phyloP scores from a whole-genome alignment of 257 asterid genomes.

The Echium plantagineum region DNA sequence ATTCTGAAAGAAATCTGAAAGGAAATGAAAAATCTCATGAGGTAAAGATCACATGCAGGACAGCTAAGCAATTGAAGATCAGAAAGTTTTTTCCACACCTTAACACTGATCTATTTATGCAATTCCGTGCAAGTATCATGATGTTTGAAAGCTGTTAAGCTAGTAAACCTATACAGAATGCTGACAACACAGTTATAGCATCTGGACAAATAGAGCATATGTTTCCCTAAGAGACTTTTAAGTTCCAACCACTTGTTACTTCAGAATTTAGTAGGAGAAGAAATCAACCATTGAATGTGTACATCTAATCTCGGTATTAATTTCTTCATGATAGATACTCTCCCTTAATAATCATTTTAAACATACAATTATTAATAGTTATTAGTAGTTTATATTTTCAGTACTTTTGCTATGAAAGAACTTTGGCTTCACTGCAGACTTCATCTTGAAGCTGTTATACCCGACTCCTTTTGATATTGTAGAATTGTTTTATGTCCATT shows the following conservation, averaged over 20 bases:
- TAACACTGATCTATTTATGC: not conserved
- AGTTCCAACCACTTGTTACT: not conserved
- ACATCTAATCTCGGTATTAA: too few species aligned
- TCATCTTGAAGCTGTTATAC: too few species aligned
- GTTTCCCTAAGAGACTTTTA: not conserved
- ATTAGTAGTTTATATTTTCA: too few species aligned
- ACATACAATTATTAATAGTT: too few species aligned
- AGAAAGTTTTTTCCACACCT: not conserved
- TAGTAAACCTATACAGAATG: not conserved
- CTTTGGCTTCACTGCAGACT: too few species aligned
- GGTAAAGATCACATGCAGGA: not conserved
- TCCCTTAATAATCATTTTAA: not conserved
- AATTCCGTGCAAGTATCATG: not conserved
- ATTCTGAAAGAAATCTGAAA: constrained; percentile 62
- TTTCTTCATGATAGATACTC: not conserved
- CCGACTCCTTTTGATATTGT: too few species aligned
- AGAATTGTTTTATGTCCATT: too few species aligned
- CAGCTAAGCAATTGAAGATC: not conserved
- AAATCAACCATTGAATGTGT: not conserved
- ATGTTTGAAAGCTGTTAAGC: not conserved
- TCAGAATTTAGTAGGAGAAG: not conserved
- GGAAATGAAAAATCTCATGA: constrained; percentile 3
- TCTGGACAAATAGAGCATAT: not conserved
- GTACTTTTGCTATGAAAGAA: too few species aligned
- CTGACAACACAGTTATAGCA: not conserved